A percentile compares a stretch with the other conserved stretches of the same genome.
Evolutionary conservation across 2,329 filamentous ascomycete genomes (phyloP).

Genomic region (Diaporthe vaccinii): DNA sequence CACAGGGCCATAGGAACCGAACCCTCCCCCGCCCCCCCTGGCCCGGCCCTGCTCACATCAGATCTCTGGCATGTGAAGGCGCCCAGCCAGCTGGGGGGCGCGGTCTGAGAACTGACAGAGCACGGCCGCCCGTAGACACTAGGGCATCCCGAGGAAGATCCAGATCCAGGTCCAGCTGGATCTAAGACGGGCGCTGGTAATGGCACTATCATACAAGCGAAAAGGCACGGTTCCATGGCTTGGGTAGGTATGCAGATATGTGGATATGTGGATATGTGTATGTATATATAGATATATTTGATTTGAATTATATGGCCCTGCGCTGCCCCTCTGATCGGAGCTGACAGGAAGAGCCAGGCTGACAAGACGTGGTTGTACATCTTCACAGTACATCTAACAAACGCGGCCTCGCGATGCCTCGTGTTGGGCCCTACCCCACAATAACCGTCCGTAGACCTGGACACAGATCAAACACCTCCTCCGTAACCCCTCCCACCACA

Average conservation of each 20-base stretch:
- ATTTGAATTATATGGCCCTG: conserved; percentile 23
- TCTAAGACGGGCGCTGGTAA: background rate
- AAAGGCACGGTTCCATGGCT: background rate
- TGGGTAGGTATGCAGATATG: too few species aligned
- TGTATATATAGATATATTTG: conserved; percentile 19
- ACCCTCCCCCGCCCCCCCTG: background rate
- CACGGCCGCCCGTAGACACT: background rate
- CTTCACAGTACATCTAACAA: conserved; percentile 27
- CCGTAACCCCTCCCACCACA: background rate
- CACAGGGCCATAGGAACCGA: background rate
- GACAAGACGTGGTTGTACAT: conserved; percentile 21
- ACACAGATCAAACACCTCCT: conserved; percentile 7
- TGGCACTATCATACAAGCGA: background rate
- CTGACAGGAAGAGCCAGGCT: background rate
- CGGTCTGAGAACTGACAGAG: background rate
- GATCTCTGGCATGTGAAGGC: conserved; percentile 35
- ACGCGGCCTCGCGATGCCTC: background rate
- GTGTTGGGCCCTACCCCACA: background rate
- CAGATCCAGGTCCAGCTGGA: conserved; percentile 3
- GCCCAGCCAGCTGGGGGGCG: conserved; percentile 1
- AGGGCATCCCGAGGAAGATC: conserved; percentile 18
- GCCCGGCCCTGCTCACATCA: conserved; percentile 19
- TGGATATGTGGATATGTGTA: background rate
- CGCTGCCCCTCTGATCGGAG: background rate
- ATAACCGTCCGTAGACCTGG: conserved; percentile 18